Evolutionary conservation across 371 early-diverging fungal genomes (phyloP).

Genomic region (Parasitella parasitica): DNA sequence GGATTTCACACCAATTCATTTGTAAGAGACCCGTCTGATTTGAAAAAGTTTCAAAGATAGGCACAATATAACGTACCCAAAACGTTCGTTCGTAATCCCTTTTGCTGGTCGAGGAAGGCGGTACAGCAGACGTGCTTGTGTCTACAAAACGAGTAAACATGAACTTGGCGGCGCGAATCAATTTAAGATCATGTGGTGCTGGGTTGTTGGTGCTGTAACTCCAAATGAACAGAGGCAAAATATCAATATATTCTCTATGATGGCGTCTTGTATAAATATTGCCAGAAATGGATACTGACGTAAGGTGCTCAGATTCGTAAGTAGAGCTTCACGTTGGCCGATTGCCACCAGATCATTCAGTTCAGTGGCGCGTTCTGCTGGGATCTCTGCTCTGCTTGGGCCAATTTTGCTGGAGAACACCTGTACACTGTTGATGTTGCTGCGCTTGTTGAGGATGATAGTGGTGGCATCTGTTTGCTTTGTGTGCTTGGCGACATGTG

Average conservation of each 20-base stretch:
- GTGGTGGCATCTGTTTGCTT: background rate
- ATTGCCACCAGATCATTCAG: no score
- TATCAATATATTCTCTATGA: background rate
- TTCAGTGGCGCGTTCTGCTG: no score
- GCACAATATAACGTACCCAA: conserved; percentile 9
- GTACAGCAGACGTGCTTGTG: conserved; percentile 3
- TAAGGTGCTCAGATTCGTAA: no score
- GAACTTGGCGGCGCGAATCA: background rate
- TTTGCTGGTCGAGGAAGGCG: background rate
- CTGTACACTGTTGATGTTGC: no score
- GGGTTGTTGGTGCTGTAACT: background rate
- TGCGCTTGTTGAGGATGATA: no score
- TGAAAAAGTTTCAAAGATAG: conserved; percentile 10
- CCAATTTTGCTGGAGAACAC: no score
- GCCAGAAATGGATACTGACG: no score
- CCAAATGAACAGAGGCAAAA: background rate
- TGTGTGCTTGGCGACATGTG: no score
- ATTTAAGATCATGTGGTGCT: background rate
- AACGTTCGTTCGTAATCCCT: conserved; percentile 9
- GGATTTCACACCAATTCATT: conserved; percentile 7
- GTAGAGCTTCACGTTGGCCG: no score
- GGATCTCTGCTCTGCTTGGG: no score
- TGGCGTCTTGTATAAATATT: no score
- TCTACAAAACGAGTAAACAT: conserved; percentile 10
- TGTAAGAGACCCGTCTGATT: conserved; percentile 10